Evolutionary conservation across 345 rosid species (phyloP), one percentile per base, ranked within the genome.

Genomic region (Linum tenue): DNA sequence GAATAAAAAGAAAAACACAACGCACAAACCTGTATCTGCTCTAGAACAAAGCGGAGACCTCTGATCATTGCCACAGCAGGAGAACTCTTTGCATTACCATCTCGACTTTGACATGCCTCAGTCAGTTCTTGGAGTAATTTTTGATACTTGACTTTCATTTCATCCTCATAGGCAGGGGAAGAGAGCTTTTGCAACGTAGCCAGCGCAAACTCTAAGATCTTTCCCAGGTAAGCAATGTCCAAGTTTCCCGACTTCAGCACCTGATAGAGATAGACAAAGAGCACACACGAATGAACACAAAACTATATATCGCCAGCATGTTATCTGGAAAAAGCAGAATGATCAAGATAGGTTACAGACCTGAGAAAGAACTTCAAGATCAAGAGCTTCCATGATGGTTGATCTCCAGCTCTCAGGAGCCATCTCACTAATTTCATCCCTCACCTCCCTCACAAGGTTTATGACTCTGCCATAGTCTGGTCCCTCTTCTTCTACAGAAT

Each of bases 381-480:
- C 99, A 64, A 94, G 81, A 56, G 84, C 74, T 72, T 82, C 91
- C 68, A 31, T 63, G 64, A 90, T 86, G 76, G 85, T 95, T 59
- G 76, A 75, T 75, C 77, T 90, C 99, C 97, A 90, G 79, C 84
- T 80, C 62, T 77, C 75, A 40, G 99, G 96, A 68, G 88, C 90
- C 82, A 90, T 85, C 73, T 88, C 89, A 65, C 80, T 76, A 51
- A 94, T 83, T 72, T 83, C 99, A 68, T 94, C 99, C 67, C 92
- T 85, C 69, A 88, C 95, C 78, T 94, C 99, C 74, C 71, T 79
- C 88, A 86, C 80, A 60, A 94, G 96, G 65, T 85, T 79, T 69
- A 86, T 62, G 66, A 86, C 80, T 63, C 89, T 68, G 42, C 81
- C 85, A 78, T 84, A 86, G 59, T 84, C 76, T 50, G 92, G 89